A percentile compares a stretch with the other conserved stretches of the same genome.
phyloP scores from a whole-genome alignment of 106 monocot genomes.

The Acorus calamus region DNA sequence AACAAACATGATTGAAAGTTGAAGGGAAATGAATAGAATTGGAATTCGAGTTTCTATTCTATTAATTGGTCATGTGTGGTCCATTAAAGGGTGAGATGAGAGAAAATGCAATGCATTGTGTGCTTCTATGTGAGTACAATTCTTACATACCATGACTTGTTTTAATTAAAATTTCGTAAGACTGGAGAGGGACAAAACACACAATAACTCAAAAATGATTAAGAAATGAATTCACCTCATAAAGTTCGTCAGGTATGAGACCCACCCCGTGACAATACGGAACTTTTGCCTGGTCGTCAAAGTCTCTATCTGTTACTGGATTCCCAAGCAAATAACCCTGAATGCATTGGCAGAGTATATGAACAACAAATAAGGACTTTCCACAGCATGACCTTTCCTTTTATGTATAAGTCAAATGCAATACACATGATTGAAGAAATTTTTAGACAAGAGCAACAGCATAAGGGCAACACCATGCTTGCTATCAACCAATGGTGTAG shows the following conservation, averaged over 20 bases:
- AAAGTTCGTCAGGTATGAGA: not conserved
- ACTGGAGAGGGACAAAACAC: not conserved
- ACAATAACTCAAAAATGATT: not conserved
- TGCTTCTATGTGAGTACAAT: no score
- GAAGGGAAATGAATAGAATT: slow-evolving; percentile 5
- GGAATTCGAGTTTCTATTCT: slow-evolving; percentile 15
- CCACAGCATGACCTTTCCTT: no score
- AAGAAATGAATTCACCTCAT: not conserved
- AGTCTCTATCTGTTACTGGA: not conserved
- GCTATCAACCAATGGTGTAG: no score
- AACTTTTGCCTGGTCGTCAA: not conserved
- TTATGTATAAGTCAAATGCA: no score
- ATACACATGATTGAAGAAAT: no score
- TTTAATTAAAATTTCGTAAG: slow-evolving; percentile 3
- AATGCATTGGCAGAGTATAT: not conserved
- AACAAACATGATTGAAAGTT: not conserved
- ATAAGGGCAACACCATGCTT: no score
- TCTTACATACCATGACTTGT: no score
- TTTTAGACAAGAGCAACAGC: no score
- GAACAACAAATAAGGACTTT: no score
- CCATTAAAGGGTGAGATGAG: no score
- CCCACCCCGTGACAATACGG: not conserved
- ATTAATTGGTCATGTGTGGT: no score
- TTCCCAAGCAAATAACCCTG: not conserved
- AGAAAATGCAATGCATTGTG: no score